These are phyloP conservation scores for Penicillium sp. DNA, from an alignment of 2,329 filamentous ascomycete genomes.

Conservation along the genomic window DNA sequence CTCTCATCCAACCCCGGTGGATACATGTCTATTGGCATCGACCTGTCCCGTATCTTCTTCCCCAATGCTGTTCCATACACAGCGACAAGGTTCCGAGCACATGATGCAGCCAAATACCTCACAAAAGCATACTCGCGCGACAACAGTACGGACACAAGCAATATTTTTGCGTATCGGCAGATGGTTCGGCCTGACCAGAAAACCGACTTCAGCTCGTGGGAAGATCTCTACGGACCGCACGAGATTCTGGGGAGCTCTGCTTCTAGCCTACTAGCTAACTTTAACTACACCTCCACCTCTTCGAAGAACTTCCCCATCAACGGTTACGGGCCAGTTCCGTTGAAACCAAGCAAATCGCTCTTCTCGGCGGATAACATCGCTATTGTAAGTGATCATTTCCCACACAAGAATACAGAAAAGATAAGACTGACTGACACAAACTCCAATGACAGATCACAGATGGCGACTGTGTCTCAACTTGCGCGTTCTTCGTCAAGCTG, in stretches of 20 bases:
- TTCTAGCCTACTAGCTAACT: conserved; percentile 28
- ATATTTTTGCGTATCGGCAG: conserved; percentile 23
- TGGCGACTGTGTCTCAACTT: conserved; percentile 61
- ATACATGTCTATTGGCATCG: conserved; percentile 47
- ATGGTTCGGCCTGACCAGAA: conserved; percentile 29
- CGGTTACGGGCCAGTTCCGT: conserved; percentile 25
- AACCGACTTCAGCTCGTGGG: conserved; percentile 43
- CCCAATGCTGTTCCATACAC: conserved; percentile 48
- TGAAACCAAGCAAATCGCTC: conserved; percentile 18
- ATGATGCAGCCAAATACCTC: conserved; percentile 41
- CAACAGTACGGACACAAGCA: conserved; percentile 18
- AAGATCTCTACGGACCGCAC: conserved; percentile 46
- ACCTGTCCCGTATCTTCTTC: conserved; percentile 57
- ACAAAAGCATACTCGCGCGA: conserved; percentile 30
- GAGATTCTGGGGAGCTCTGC: conserved; percentile 20
- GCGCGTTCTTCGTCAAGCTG: conserved; percentile 58
- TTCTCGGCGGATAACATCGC: conserved; percentile 40
- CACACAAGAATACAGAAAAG: not conserved
- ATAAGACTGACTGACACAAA: not conserved
- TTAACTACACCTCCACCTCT: conserved; percentile 28
- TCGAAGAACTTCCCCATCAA: conserved; percentile 23
- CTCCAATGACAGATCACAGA: conserved; percentile 47
- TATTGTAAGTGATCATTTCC: conserved; percentile 20
- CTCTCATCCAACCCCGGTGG: conserved; percentile 63
- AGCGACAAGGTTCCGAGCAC: conserved; percentile 49